A percentile compares a stretch with the other conserved stretches of the same genome.
phyloP scores from a whole-genome alignment of 1,139 yeast genomes.

The Kurtzmaniella natalensis region DNA sequence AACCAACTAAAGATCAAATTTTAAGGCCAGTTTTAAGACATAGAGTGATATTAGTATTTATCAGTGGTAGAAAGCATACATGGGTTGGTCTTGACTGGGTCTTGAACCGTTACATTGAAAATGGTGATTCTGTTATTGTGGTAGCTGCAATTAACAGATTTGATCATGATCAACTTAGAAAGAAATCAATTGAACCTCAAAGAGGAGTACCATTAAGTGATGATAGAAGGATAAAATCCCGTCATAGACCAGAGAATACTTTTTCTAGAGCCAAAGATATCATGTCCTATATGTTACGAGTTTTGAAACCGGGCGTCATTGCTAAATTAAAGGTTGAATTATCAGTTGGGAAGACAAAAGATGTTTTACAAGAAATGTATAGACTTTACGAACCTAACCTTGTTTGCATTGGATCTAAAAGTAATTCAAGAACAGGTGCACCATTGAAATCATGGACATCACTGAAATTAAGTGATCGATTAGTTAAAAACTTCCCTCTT shows the following conservation, averaged over 20 bases:
- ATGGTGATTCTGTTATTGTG: slow-evolving; percentile 64
- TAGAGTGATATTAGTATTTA: slow-evolving; percentile 57
- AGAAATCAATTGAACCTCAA: slow-evolving; percentile 9
- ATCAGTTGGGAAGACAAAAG: slow-evolving; percentile 55
- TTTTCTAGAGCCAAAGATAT: slow-evolving; percentile 36
- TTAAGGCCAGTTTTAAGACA: slow-evolving; percentile 41
- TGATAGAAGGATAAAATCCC: slow-evolving; percentile 25
- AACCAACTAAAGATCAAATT: slow-evolving; percentile 11
- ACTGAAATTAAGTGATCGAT: slow-evolving; percentile 56
- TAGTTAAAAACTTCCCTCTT: slow-evolving; percentile 60
- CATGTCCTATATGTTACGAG: slow-evolving; percentile 42
- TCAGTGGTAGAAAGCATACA: slow-evolving; percentile 68
- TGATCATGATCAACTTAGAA: background rate
- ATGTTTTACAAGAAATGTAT: slow-evolving; percentile 56
- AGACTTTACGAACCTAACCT: slow-evolving; percentile 61
- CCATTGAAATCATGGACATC: slow-evolving; percentile 61
- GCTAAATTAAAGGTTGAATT: slow-evolving; percentile 61
- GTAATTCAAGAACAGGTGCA: slow-evolving; percentile 38
- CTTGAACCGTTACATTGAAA: slow-evolving; percentile 44
- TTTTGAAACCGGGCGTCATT: slow-evolving; percentile 45
- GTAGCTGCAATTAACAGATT: slow-evolving; percentile 34
- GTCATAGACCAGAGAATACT: slow-evolving; percentile 33
- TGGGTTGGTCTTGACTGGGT: slow-evolving; percentile 81
- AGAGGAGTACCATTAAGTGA: slow-evolving; percentile 27
- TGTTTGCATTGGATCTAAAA: slow-evolving; percentile 60